These are phyloP conservation scores for Logfia minima DNA, from an alignment of 129 eudicot species.

Conservation along the genomic window DNA sequence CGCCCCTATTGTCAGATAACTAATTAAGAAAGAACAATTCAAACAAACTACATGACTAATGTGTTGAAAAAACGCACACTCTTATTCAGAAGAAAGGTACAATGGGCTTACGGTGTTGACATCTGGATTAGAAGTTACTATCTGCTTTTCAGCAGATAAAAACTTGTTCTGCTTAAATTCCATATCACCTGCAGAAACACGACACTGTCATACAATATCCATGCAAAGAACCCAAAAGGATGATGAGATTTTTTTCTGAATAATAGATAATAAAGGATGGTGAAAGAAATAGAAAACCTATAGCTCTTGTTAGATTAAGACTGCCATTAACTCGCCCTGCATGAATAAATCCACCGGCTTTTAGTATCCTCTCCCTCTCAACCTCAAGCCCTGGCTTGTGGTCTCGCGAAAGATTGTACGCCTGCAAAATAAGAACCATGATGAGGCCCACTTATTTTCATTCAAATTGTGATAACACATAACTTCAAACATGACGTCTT, in stretches of 20 bases:
- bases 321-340: slow-evolving; percentile 97
- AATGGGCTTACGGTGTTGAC: slow-evolving; percentile 65
- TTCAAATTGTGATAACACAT: neutral
- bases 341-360: slow-evolving; percentile 96
- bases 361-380: slow-evolving; percentile 85
- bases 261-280: neutral
- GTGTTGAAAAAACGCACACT: neutral
- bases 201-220: slow-evolving; percentile 3
- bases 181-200: slow-evolving; percentile 76
- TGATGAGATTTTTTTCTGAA: neutral
- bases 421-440: slow-evolving; percentile 45
- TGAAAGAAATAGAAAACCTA: slow-evolving; percentile 49
- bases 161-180: slow-evolving; percentile 98
- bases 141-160: slow-evolving; percentile 86
- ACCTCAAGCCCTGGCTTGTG: slow-evolving; percentile 92
- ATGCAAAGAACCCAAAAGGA: neutral
- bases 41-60: neutral
- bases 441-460: neutral
- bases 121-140: slow-evolving; percentile 94
- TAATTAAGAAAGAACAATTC: neutral
- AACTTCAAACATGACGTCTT: neutral
- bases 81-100: neutral
- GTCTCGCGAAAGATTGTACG: slow-evolving; percentile 88
- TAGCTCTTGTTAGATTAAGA: slow-evolving; percentile 92
- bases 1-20: neutral